Percentiles rank a stretch among this genome's conserved stretches.
These are phyloP conservation scores for Nitzschia sp. DNA, from an alignment of 108 stramenopile genomes.

Conservation along the genomic window DNA sequence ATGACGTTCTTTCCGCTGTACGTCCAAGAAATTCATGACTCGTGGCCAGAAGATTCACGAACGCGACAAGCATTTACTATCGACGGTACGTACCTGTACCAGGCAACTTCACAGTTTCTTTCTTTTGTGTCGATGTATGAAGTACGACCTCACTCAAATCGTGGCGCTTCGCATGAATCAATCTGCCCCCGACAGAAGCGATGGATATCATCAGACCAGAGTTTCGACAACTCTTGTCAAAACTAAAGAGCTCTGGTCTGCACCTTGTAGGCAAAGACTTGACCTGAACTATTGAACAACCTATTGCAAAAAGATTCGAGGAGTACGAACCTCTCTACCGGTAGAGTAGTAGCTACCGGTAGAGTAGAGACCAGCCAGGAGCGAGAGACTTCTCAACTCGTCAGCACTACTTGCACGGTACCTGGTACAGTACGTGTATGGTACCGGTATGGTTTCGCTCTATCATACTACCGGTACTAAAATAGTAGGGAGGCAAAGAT, in stretches of 20 bases:
- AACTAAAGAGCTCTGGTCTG: neutral
- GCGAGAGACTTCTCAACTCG: too few species aligned
- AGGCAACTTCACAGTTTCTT: neutral
- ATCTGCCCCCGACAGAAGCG: neutral
- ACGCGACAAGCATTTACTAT: conserved; percentile 43
- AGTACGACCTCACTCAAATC: too few species aligned
- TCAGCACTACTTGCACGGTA: too few species aligned
- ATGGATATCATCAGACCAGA: conserved; percentile 12
- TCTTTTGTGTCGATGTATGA: neutral
- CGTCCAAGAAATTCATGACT: conserved; percentile 52
- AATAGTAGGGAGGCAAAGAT: too few species aligned
- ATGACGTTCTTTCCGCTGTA: conserved; percentile 59
- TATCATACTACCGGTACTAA: too few species aligned
- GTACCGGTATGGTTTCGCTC: too few species aligned
- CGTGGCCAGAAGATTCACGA: conserved; percentile 69
- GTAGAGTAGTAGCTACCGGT: too few species aligned
- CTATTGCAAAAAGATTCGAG: neutral
- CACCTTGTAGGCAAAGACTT: neutral
- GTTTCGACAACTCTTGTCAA: conserved; percentile 5
- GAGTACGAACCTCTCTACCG: too few species aligned
- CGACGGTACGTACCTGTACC: conserved; percentile 26
- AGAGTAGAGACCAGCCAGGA: too few species aligned
- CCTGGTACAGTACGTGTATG: too few species aligned
- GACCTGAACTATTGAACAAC: neutral
- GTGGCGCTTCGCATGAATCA: too few species aligned